Evolutionary conservation across 352 stramenopile species (phyloP).

Genomic region (Globisporangium okanoganense): DNA sequence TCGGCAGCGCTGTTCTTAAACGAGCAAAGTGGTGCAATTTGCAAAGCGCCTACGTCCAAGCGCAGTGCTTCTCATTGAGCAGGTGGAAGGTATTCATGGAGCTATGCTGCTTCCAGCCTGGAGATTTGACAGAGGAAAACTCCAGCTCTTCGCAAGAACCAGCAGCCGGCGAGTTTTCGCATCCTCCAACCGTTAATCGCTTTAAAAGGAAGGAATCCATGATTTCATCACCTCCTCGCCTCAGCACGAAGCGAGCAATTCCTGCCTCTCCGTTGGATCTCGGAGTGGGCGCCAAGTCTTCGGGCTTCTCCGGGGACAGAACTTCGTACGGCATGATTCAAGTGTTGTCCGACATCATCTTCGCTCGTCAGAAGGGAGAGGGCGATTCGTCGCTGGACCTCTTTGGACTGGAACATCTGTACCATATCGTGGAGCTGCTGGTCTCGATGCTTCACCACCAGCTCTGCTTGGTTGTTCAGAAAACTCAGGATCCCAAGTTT

Average conservation of each 20-base stretch:
- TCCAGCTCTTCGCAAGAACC: background rate
- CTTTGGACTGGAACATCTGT: slow-evolving; percentile 45
- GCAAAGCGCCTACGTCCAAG: slow-evolving; percentile 44
- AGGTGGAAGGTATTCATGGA: slow-evolving; percentile 79
- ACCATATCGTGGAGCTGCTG: slow-evolving; percentile 50
- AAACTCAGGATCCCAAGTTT: slow-evolving; percentile 56
- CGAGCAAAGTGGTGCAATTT: slow-evolving; percentile 51
- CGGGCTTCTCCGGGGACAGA: slow-evolving; percentile 56
- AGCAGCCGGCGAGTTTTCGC: background rate
- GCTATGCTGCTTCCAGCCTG: slow-evolving; percentile 45
- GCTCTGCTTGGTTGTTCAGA: slow-evolving; percentile 48
- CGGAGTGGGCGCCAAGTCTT: slow-evolving; percentile 18
- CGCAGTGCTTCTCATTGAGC: slow-evolving; percentile 44
- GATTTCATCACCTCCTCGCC: slow-evolving; percentile 50
- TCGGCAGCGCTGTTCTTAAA: slow-evolving; percentile 20
- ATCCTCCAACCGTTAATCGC: slow-evolving; percentile 11
- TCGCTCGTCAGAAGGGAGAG: slow-evolving; percentile 29
- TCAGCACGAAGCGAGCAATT: slow-evolving; percentile 15
- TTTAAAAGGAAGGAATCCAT: slow-evolving; percentile 70
- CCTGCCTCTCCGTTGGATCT: slow-evolving; percentile 16
- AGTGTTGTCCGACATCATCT: slow-evolving; percentile 50
- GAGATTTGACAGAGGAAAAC: background rate
- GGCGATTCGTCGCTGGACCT: slow-evolving; percentile 39
- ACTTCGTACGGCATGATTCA: slow-evolving; percentile 72
- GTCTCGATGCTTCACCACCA: slow-evolving; percentile 77